Conservation (phyloP, 768 basidiomycete species). For the Hygrophorus pudorinus region DNA sequence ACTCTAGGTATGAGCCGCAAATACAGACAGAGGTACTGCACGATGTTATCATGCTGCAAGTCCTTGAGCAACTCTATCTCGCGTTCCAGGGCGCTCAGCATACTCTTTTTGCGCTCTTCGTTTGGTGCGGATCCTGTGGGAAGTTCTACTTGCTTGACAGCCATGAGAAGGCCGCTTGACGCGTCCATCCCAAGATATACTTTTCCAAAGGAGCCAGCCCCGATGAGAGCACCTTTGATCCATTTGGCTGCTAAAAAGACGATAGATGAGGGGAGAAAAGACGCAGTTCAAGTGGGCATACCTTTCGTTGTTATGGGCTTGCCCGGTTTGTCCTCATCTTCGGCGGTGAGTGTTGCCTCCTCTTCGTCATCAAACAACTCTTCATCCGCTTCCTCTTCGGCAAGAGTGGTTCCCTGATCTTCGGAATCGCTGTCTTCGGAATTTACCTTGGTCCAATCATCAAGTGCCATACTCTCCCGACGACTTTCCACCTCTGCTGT, state of each 20-base stretch:
- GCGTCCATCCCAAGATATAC: conserved; percentile 96
- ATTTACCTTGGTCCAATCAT: conserved; percentile 73
- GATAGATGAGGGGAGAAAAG: conserved; percentile 2
- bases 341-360: conserved; percentile 32
- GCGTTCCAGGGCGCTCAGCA: conserved; percentile 84
- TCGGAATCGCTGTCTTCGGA: conserved; percentile 31
- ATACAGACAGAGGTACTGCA: conserved; percentile 88
- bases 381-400: conserved; percentile 24
- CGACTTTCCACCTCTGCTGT: conserved; percentile 87
- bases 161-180: conserved; percentile 83
- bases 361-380: conserved; percentile 31
- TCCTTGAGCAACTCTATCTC: conserved; percentile 93
- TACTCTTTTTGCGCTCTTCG: conserved; percentile 87
- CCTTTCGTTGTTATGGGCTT: conserved; percentile 24
- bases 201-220: conserved; percentile 90
- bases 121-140: conserved; percentile 76
- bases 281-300: conserved; percentile 13
- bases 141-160: conserved; percentile 94
- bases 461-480: conserved; percentile 38
- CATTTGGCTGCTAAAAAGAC: conserved; percentile 67
- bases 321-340: conserved; percentile 35
- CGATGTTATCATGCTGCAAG: conserved; percentile 90
- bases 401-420: conserved; percentile 22
- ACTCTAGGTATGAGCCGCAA: background rate
- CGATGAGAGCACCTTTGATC: conserved; percentile 95